Percentiles rank a stretch among this genome's conserved stretches.
phyloP scores from a whole-genome alignment of 352 stramenopile species.

The Pythium oligandrum region DNA sequence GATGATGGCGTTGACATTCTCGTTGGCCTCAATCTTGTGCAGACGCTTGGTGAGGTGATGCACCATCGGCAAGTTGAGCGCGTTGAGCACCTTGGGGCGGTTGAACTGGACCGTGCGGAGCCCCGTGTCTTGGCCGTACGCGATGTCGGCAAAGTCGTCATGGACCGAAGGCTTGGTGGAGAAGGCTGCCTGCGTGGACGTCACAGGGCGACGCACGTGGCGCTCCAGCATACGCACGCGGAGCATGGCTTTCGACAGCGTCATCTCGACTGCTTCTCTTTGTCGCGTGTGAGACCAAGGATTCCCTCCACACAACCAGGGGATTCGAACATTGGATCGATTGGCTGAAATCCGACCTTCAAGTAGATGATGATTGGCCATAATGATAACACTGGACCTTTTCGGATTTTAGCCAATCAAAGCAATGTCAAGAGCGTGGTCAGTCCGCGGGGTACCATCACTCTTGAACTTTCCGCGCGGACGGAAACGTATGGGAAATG shows the following conservation, averaged over 20 bases:
- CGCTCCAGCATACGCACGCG: constrained; percentile 60
- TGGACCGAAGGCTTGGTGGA: constrained; percentile 27
- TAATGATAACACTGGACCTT: constrained; percentile 4
- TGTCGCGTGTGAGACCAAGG: no score
- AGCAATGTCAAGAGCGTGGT: constrained; percentile 1
- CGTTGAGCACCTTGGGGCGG: constrained; percentile 90
- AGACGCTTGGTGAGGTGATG: constrained; percentile 86
- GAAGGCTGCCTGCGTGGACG: constrained; percentile 10
- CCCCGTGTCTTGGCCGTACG: constrained; percentile 73
- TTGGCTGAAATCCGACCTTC: no score
- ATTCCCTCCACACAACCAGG: no score
- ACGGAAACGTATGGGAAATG: background rate
- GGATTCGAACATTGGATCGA: no score
- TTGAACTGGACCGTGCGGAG: constrained; percentile 88
- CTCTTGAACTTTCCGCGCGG: no score
- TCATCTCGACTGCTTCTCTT: constrained; percentile 10
- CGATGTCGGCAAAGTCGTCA: constrained; percentile 59
- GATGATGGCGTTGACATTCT: constrained; percentile 74
- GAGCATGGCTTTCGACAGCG: constrained; percentile 14
- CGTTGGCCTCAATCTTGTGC: constrained; percentile 72
- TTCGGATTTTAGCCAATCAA: constrained; percentile 27
- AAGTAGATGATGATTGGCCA: no score
- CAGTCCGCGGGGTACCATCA: no score
- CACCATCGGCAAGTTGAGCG: constrained; percentile 90
- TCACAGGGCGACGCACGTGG: constrained; percentile 22